Percentiles rank a stretch among this genome's conserved stretches.
phyloP scores from a whole-genome alignment of 345 rosid species.

The Citrus hindsii region DNA sequence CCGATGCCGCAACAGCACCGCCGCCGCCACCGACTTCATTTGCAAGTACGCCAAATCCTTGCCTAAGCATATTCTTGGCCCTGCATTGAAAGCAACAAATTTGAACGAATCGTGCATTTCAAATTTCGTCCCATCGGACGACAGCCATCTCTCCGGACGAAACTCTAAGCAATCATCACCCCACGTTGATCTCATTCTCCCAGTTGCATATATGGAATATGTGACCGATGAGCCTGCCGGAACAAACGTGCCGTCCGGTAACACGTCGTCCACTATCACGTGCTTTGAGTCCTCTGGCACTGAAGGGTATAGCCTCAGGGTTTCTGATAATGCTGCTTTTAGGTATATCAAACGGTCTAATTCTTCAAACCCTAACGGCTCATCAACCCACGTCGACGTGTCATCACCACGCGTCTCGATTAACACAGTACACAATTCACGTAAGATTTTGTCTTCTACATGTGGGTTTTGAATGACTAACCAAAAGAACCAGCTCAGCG shows the following conservation, averaged over 20 bases:
- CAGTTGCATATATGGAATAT: conserved; percentile 82
- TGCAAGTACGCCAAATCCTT: conserved; percentile 83
- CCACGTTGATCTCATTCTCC: conserved; percentile 88
- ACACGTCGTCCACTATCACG: conserved; percentile 63
- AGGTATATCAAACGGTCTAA: conserved; percentile 66
- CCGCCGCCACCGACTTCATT: conserved; percentile 89
- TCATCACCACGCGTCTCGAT: conserved; percentile 69
- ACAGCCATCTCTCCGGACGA: conserved; percentile 85
- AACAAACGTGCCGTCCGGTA: conserved; percentile 88
- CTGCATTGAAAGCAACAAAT: conserved; percentile 93
- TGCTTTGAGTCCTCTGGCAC: conserved; percentile 93
- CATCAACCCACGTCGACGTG: conserved; percentile 53
- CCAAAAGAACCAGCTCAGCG: conserved; percentile 95
- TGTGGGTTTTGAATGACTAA: conserved; percentile 52
- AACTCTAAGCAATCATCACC: conserved; percentile 88
- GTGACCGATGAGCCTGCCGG: conserved; percentile 94
- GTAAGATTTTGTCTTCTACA: conserved; percentile 67
- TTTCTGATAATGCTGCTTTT: conserved; percentile 86
- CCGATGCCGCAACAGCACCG: conserved; percentile 65
- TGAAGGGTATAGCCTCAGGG: conserved; percentile 84
- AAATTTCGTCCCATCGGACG: conserved; percentile 49
- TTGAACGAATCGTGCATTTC: conserved; percentile 62
- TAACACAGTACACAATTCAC: conserved; percentile 59
- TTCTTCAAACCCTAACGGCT: conserved; percentile 75
- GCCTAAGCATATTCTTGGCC: conserved; percentile 85